phyloP scores from a whole-genome alignment of 2,329 filamentous ascomycete species.

The Penicillium concentricum region DNA sequence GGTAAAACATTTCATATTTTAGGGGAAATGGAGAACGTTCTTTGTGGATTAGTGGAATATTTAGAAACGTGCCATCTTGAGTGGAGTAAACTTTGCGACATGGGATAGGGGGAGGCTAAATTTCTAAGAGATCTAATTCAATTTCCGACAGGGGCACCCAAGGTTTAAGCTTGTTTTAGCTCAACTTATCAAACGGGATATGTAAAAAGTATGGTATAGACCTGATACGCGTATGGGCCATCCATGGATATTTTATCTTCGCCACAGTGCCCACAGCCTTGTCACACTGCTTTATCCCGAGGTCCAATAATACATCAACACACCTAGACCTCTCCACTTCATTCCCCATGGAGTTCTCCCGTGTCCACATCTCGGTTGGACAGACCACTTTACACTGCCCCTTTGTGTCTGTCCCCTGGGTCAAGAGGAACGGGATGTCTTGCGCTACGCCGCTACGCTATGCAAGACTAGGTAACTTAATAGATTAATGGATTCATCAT shows the following conservation, averaged over 20 bases:
- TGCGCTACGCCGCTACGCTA: conserved; percentile 1
- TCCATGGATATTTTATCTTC: conserved; percentile 4
- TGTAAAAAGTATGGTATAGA: background rate
- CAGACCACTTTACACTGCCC: conserved; percentile 16
- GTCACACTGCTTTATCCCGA: background rate
- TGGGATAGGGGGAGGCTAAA: background rate
- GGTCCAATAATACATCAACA: background rate
- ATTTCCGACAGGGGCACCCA: conserved; percentile 14
- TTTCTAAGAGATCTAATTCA: conserved; percentile 8
- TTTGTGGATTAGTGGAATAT: background rate
- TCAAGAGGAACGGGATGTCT: conserved; percentile 5
- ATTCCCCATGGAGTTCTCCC: conserved; percentile 7
- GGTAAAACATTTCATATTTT: background rate
- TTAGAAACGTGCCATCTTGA: background rate
- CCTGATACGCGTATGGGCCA: conserved; percentile 2
- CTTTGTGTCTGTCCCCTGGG: conserved; percentile 7
- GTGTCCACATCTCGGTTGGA: conserved; percentile 11
- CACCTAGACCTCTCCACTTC: background rate
- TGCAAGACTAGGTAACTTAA: conserved; percentile 2
- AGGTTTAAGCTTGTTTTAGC: conserved; percentile 25
- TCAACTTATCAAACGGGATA: conserved; percentile 11
- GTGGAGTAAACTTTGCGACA: background rate
- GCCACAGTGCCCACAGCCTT: conserved; percentile 1
- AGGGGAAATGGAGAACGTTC: background rate
- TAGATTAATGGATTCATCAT: conserved; percentile 3